Percentiles rank a stretch among this genome's conserved stretches.
These are phyloP conservation scores for Neurospora sp. DNA, from an alignment of 495 filamentous ascomycete species.

Conservation along the genomic window DNA sequence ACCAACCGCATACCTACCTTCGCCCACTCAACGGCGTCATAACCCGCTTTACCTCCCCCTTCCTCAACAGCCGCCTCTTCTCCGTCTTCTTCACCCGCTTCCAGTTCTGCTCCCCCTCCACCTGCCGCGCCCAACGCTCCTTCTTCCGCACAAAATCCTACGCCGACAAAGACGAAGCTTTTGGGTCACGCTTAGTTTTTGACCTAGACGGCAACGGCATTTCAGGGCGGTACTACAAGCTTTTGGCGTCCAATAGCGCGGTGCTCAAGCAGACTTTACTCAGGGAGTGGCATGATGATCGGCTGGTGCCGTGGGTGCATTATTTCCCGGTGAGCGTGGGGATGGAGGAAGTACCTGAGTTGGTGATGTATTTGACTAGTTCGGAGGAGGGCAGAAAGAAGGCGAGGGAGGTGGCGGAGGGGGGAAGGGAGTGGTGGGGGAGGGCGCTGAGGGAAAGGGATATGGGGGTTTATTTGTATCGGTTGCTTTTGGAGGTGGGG, in stretches of 20 bases:
- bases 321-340: slow-evolving; percentile 15
- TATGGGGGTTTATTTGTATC: slow-evolving; percentile 60
- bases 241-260: slow-evolving; percentile 31
- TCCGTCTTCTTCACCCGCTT: slow-evolving; percentile 1
- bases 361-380: slow-evolving; percentile 31
- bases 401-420: slow-evolving; percentile 32
- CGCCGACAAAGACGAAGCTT: slow-evolving; percentile 10
- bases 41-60: not conserved
- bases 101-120: not conserved
- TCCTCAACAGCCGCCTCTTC: slow-evolving; percentile 13
- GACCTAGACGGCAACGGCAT: slow-evolving; percentile 50
- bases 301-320: slow-evolving; percentile 30
- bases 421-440: slow-evolving; percentile 54
- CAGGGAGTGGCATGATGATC: slow-evolving; percentile 49
- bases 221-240: slow-evolving; percentile 38
- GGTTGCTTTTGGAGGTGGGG: slow-evolving; percentile 64
- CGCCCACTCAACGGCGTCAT: not conserved
- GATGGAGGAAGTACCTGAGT: slow-evolving; percentile 10
- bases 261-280: slow-evolving; percentile 41
- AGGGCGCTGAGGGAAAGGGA: slow-evolving; percentile 58
- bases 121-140: not conserved
- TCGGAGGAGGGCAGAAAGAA: slow-evolving; percentile 16
- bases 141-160: slow-evolving; percentile 16
- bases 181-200: slow-evolving; percentile 25
- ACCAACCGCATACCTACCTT: slow-evolving; percentile 11